These are phyloP conservation scores for Plantago coronopus DNA, from an alignment of 305 asterid genomes.

Conservation along the genomic window DNA sequence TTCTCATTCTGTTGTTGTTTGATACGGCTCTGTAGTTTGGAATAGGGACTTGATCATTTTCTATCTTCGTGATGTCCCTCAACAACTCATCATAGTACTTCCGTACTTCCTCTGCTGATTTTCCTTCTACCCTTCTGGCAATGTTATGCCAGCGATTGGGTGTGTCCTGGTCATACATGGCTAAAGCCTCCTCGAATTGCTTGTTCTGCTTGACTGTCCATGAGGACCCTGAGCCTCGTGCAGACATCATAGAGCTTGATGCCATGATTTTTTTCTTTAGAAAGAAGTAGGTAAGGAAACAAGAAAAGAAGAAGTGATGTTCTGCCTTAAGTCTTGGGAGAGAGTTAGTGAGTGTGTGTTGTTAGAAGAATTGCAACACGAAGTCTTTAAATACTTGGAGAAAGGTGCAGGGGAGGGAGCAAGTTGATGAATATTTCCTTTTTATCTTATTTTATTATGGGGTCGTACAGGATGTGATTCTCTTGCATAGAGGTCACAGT, in stretches of 20 bases:
- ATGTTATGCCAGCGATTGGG: conserved; percentile 87
- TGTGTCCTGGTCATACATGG: conserved; percentile 64
- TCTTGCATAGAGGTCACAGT: conserved; percentile 8
- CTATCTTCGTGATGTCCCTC: conserved; percentile 68
- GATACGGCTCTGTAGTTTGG: conserved; percentile 54
- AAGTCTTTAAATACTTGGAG: conserved; percentile 26
- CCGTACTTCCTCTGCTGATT: conserved; percentile 72
- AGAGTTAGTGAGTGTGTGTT: conserved; percentile 16
- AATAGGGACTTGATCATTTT: conserved; percentile 58
- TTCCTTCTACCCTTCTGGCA: conserved; percentile 66
- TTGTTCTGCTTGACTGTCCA: conserved; percentile 83
- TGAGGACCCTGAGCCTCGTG: conserved; percentile 8
- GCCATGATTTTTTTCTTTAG: conserved; percentile 12
- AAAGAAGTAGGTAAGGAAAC: conserved; percentile 12
- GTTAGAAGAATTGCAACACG: conserved; percentile 3
- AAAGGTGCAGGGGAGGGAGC: conserved; percentile 16
- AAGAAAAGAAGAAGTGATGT: background rate
- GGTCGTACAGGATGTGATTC: conserved; percentile 19
- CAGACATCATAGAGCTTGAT: conserved; percentile 18
- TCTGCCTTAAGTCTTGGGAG: conserved; percentile 6
- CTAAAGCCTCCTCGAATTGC: conserved; percentile 82
- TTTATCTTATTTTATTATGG: background rate
- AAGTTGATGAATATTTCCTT: conserved; percentile 23
- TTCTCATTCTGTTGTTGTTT: conserved; percentile 37
- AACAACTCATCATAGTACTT: conserved; percentile 58